These are phyloP conservation scores for Boletus tomentosulus DNA, from an alignment of 768 basidiomycete species.

Conservation along the genomic window DNA sequence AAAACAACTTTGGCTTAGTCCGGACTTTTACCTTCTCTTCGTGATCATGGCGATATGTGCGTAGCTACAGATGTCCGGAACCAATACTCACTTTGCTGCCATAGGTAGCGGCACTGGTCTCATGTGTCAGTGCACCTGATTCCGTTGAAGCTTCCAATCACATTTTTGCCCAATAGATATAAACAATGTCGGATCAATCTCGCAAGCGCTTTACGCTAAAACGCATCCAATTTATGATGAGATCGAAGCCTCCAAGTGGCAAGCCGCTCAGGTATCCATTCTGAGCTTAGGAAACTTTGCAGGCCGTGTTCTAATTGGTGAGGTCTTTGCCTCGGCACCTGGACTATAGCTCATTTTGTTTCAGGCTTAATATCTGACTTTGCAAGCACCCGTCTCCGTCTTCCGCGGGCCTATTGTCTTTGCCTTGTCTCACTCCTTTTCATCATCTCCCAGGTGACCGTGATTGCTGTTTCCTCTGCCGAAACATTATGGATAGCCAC, in stretches of 20 bases:
- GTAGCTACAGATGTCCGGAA: constrained; percentile 20
- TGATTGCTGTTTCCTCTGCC: constrained; percentile 53
- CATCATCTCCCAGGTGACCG: constrained; percentile 66
- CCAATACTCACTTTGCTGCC: not conserved
- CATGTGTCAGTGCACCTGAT: constrained; percentile 52
- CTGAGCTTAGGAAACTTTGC: constrained; percentile 78
- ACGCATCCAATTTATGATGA: constrained; percentile 61
- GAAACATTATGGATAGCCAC: constrained; percentile 56
- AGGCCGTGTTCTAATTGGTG: constrained; percentile 76
- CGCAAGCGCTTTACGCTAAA: constrained; percentile 63
- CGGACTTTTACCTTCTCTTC: constrained; percentile 66
- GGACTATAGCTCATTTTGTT: not conserved
- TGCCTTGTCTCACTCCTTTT: constrained; percentile 62
- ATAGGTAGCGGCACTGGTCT: constrained; percentile 70
- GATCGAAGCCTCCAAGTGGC: constrained; percentile 65
- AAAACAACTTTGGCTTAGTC: constrained; percentile 42
- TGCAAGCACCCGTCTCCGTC: constrained; percentile 47
- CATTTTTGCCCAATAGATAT: constrained; percentile 46
- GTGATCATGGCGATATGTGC: constrained; percentile 51
- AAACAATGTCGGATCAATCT: constrained; percentile 82
- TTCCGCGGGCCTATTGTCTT: constrained; percentile 70
- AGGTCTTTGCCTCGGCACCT: not conserved
- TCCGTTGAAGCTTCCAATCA: not conserved
- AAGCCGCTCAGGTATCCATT: constrained; percentile 79
- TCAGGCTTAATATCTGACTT: constrained; percentile 69